Percentiles rank a stretch among this genome's conserved stretches.
These are phyloP conservation scores for Aquilaria agallochum DNA, from an alignment of 441 rosid species.

Conservation along the genomic window DNA sequence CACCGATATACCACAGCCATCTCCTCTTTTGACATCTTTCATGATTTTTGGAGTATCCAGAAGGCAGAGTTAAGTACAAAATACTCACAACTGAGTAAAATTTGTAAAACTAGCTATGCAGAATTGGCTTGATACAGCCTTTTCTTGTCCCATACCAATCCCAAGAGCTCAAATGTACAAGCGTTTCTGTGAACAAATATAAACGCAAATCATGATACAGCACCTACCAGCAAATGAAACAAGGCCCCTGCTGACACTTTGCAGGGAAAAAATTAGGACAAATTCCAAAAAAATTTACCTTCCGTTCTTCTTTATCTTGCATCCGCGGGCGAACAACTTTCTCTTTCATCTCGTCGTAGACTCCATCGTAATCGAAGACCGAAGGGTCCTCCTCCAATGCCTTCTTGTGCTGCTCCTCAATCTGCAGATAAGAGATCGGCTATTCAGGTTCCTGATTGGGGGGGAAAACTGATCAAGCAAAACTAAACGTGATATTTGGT, in stretches of 20 bases:
- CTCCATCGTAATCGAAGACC: slow-evolving; percentile 84
- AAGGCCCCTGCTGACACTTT: not conserved
- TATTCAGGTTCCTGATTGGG: not conserved
- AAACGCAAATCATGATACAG: no score
- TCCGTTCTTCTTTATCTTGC: slow-evolving; percentile 60
- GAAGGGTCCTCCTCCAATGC: slow-evolving; percentile 90
- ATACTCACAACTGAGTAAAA: no score
- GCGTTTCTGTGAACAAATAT: no score
- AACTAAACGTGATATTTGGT: not conserved
- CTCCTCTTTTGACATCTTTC: no score
- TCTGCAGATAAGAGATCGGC: slow-evolving; percentile 23
- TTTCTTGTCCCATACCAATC: no score
- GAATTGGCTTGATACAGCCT: no score
- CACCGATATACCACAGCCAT: no score
- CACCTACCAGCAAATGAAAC: not conserved
- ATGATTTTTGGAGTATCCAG: no score
- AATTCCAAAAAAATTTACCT: slow-evolving; percentile 35
- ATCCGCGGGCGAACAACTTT: slow-evolving; percentile 44
- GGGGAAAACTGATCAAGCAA: not conserved
- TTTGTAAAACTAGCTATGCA: no score
- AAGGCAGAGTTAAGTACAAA: no score
- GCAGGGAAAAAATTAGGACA: not conserved
- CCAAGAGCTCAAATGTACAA: no score
- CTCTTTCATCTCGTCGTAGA: slow-evolving; percentile 80
- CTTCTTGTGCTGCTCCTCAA: slow-evolving; percentile 80